Conservation (phyloP, 208 protist genomes). For the Wallacemonas sp. region DNA sequence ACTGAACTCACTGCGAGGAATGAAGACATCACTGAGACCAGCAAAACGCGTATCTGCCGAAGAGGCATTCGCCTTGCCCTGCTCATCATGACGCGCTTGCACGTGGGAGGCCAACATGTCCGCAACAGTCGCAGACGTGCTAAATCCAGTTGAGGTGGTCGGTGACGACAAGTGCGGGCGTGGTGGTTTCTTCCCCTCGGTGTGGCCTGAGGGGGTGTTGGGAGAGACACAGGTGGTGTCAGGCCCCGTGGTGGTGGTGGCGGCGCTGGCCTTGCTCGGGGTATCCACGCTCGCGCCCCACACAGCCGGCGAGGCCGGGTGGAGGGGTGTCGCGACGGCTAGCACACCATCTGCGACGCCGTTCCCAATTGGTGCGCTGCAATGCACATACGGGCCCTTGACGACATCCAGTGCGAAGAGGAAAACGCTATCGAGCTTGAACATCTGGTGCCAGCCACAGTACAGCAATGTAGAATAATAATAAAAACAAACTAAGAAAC, state of each 20-base stretch:
- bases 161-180: not conserved
- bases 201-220: too few relatives aligned
- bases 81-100: not conserved
- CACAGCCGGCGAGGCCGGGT: not conserved
- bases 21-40: constrained; percentile 75
- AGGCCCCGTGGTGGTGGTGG: not conserved
- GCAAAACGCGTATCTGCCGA: constrained; percentile 23
- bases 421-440: constrained; percentile 63
- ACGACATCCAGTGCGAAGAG: constrained; percentile 84
- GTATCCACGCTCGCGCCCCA: not conserved
- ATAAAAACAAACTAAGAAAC: too few relatives aligned
- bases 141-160: not conserved
- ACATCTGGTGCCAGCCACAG: too few relatives aligned
- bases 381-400: constrained; percentile 80
- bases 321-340: constrained; percentile 14
- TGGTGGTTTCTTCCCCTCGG: too few relatives aligned
- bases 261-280: not conserved
- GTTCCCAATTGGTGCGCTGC: constrained; percentile 46
- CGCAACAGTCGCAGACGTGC: too few relatives aligned
- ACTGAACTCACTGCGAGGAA: constrained; percentile 80
- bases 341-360: constrained; percentile 15
- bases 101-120: too few relatives aligned
- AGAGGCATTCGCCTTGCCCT: not conserved
- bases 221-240: too few relatives aligned
- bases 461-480: too few relatives aligned